These are phyloP conservation scores for Blastobotrys petasosporus DNA, from an alignment of 1,139 yeast genomes.

Conservation along the genomic window DNA sequence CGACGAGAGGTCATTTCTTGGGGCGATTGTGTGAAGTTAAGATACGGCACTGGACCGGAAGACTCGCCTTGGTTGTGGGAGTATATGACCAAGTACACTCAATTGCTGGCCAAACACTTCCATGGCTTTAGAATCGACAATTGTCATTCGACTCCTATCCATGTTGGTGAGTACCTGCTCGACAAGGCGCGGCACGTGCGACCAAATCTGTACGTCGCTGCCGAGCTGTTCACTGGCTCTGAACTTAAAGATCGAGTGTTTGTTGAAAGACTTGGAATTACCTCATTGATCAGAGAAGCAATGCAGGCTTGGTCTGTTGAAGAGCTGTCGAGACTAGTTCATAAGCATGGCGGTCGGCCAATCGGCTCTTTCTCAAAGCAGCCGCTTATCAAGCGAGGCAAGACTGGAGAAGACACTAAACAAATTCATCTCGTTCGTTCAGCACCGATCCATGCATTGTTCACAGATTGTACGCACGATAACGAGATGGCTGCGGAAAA, in stretches of 20 bases:
- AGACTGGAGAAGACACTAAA: constrained; percentile 14
- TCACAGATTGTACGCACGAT: constrained; percentile 98
- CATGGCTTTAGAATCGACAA: constrained; percentile 92
- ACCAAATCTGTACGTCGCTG: constrained; percentile 86
- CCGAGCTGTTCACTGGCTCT: constrained; percentile 89
- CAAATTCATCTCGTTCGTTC: constrained; percentile 46
- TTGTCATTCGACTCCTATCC: constrained; percentile 93
- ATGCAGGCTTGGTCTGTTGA: constrained; percentile 93
- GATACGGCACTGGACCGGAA: constrained; percentile 69
- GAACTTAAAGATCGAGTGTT: constrained; percentile 85
- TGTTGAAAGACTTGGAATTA: constrained; percentile 84
- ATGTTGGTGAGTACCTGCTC: constrained; percentile 82
- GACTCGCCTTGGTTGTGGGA: constrained; percentile 91
- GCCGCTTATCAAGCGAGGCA: constrained; percentile 24
- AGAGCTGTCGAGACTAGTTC: constrained; percentile 81
- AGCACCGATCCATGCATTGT: constrained; percentile 81
- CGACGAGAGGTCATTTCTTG: constrained; percentile 92
- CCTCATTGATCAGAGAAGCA: constrained; percentile 87
- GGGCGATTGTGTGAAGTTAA: constrained; percentile 94
- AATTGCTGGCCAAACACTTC: constrained; percentile 67
- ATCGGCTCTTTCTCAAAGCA: constrained; percentile 65
- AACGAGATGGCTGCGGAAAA: constrained; percentile 85
- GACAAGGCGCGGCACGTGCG: constrained; percentile 84
- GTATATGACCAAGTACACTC: constrained; percentile 74
- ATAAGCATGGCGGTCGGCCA: constrained; percentile 91